Conservation (phyloP, 768 basidiomycete species). For the Cyclocybe aegerita region DNA sequence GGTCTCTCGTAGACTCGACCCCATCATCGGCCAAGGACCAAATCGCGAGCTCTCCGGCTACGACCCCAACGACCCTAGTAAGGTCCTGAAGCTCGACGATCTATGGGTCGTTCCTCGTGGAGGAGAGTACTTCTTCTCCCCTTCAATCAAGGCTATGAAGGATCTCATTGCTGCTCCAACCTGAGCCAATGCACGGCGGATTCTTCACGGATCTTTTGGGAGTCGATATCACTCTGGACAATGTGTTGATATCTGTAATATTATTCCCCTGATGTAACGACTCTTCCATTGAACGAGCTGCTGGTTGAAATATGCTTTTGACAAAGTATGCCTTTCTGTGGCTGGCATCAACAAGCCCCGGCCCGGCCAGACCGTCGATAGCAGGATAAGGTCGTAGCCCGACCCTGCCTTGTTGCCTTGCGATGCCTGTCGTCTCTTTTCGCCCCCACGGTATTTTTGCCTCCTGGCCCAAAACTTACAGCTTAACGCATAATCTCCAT, state of each 20-base stretch:
- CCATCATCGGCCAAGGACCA: conserved; percentile 17
- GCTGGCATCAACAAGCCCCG: too few species aligned
- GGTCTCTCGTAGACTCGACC: conserved; percentile 13
- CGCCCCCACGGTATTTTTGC: too few species aligned
- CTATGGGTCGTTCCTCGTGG: conserved; percentile 43
- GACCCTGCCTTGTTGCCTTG: too few species aligned
- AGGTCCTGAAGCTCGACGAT: conserved; percentile 25
- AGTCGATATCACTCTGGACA: neutral
- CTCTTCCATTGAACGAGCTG: too few species aligned
- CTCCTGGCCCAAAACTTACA: too few species aligned
- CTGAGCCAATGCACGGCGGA: neutral
- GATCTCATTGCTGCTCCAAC: conserved; percentile 19
- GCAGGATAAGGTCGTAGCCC: too few species aligned
- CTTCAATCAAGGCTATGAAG: conserved; percentile 43
- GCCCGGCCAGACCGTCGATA: too few species aligned
- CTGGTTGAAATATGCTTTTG: too few species aligned
- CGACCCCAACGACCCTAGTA: conserved; percentile 45
- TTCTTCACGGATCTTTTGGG: neutral
- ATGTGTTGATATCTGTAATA: neutral
- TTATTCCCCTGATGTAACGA: neutral
- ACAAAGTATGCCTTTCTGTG: too few species aligned
- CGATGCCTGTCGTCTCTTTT: too few species aligned
- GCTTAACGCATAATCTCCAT: too few species aligned
- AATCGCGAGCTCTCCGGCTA: conserved; percentile 29
- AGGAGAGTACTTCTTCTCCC: conserved; percentile 53